A percentile compares a stretch with the other conserved stretches of the same genome.
phyloP scores from a whole-genome alignment of 2,329 filamentous ascomycete genomes.

The Diaporthe aspalathi region DNA sequence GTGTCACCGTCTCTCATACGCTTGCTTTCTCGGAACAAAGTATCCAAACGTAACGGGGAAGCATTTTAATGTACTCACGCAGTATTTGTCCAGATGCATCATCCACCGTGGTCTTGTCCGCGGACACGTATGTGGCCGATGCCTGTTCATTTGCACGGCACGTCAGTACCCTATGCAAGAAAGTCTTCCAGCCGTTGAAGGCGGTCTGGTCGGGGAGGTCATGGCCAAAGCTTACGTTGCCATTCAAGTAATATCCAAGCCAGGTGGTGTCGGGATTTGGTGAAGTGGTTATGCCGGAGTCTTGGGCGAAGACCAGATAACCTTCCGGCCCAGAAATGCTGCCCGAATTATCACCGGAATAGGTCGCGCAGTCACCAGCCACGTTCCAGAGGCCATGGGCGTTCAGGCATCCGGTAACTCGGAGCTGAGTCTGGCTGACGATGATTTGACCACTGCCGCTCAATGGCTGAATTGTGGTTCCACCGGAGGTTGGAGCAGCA shows the following conservation, averaged over 20 bases:
- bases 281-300: conserved; percentile 7
- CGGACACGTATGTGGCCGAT: conserved; percentile 9
- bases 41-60: no score
- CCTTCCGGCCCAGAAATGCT: conserved; percentile 6
- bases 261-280: not conserved
- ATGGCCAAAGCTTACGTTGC: not conserved
- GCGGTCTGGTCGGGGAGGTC: not conserved
- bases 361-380: conserved; percentile 2
- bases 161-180: not conserved
- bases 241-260: conserved; percentile 22
- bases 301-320: not conserved
- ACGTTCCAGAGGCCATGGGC: not conserved
- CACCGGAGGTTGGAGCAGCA: conserved; percentile 5
- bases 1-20: rapidly evolving
- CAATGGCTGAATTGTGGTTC: not conserved
- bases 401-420: conserved; percentile 14
- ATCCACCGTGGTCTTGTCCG: not conserved
- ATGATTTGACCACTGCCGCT: conserved; percentile 7
- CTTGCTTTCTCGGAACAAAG: not conserved
- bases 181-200: no score
- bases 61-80: not conserved
- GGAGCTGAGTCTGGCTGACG: conserved; percentile 25
- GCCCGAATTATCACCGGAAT: not conserved
- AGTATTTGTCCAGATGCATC: conserved; percentile 8
- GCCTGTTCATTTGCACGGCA: not conserved